Evolutionary conservation across 2,329 filamentous ascomycete genomes (phyloP), one percentile per base, ranked within the genome.

Genomic region (Fusarium goolgardi): DNA sequence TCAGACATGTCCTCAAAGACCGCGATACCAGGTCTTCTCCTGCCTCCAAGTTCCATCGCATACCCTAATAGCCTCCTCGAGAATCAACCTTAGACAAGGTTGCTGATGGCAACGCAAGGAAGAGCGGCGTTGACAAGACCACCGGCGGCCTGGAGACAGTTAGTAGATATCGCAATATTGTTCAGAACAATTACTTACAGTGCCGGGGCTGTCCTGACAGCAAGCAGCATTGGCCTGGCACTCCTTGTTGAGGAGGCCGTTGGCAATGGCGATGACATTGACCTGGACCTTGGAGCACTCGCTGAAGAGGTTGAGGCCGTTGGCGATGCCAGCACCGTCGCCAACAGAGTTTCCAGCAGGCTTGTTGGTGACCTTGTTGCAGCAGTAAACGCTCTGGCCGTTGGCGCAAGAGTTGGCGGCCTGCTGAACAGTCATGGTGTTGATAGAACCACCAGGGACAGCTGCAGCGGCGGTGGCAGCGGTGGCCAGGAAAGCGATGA

Each of bases 131-230:
- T 51, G 35, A 56, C 2, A 12, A 56, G 54, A 21, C 54, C 45
- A n/a, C 1, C 54, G 7, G 18, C 27, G 11, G 54, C 54, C 54
- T 56, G 12, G 20, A 2, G 2, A 7, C 4, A n/a, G 34, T 51
- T 21, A 51, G 45, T 20, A 2, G 21, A 4, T 5, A 1, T 21
- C 21, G 12, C 3, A 9, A 12, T 7, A 12, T 6, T 18, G 2
- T 29, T 3, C 9, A 21, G 12, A 12, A 13, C 27, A 5, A 3
- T 11, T 5, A 4, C 54, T 40, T 27, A 56, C 54, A 5, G 16
- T 56, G 5, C 27, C 21, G 21, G 27, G 34, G 54, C 55, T 58
- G 55, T 58, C 37, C 40, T 58, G 55, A 31, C 55, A 58, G 55
- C 55, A 58, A 20, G 50, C 50, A 15, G 50, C 50, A 10, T 32